phyloP scores from a whole-genome alignment of 345 rosid species.

The Euphorbia tirucalli region DNA sequence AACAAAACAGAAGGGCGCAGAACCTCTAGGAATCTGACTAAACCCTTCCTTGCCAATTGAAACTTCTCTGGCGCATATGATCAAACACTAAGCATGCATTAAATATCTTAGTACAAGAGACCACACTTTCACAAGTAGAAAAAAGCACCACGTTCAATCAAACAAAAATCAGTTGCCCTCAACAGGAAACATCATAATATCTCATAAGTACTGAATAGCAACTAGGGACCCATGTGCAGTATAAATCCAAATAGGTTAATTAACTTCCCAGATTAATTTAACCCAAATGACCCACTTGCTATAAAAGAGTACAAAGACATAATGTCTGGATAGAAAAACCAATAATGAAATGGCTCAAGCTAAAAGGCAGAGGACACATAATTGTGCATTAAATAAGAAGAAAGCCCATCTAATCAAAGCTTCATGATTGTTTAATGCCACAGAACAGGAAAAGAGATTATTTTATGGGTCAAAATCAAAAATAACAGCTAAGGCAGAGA shows the following conservation, averaged over 20 bases:
- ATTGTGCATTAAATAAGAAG: not conserved
- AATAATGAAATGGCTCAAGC: not conserved
- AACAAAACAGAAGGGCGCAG: not conserved
- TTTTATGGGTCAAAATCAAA: too few species aligned
- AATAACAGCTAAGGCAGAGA: not conserved
- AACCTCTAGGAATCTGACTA: too few species aligned
- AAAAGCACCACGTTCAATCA: conserved; percentile 13
- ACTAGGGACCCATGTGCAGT: conserved; percentile 20
- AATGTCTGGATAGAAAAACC: not conserved
- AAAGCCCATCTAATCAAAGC: conserved; percentile 19
- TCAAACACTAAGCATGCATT: conserved; percentile 14
- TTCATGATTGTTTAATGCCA: conserved; percentile 14
- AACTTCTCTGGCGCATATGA: conserved; percentile 2
- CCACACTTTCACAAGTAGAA: conserved; percentile 12
- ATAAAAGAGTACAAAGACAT: not conserved
- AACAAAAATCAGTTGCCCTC: conserved; percentile 18
- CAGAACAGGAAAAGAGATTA: not conserved
- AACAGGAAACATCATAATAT: conserved; percentile 19
- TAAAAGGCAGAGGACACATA: conserved; percentile 2
- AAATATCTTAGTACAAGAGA: conserved; percentile 7
- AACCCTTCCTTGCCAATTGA: not conserved
- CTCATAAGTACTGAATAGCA: conserved; percentile 23
- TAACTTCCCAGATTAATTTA: conserved; percentile 15
- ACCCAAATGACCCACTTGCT: not conserved
- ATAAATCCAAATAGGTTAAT: conserved; percentile 15